Evolutionary conservation across 805 yeast species (phyloP), one percentile per base, ranked within the genome.

Genomic region (Schizosaccharomyces japonicus): DNA sequence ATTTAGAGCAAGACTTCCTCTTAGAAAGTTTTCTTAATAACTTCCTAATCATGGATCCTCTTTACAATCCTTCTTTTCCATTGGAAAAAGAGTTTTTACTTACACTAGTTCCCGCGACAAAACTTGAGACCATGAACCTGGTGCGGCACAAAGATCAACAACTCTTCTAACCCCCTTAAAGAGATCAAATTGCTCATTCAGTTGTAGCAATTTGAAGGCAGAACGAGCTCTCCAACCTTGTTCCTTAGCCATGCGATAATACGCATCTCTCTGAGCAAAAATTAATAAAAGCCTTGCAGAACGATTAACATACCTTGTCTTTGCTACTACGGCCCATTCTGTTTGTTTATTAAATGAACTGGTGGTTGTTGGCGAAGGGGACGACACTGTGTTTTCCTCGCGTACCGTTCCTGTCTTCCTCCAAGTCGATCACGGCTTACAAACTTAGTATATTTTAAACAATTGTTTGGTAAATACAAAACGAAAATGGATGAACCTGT

Each of bases 51-150:
- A n/a, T n/a, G n/a, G n/a, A n/a, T n/a, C n/a, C n/a, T n/a, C n/a
- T n/a, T n/a, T n/a, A n/a, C n/a, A n/a, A n/a, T n/a, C n/a, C n/a
- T n/a, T n/a, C n/a, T n/a, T n/a, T n/a, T n/a, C n/a, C n/a, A n/a
- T n/a, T n/a, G 26, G 15, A 39, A 19, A 39, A 19, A 39, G 11
- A 36, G 19, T 23, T 8, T 21, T 15, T 8, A 54, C 69, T 73
- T 39, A 39, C 32, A 42, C 13, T 34, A 81, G 62, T 56, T 77
- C 76, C 54, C 81, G 63, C 29, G 90, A 77, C 11, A 90, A 69
- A 0, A 90, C 98, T 60, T 90, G 98, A 1, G 94, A 80, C 98
- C 98, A 90, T 3, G 95, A 84, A 1, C 95, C 95, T 0, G 95
- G 95, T 3, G 96, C 98, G 32, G 98, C 98, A 68, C 98, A 90